phyloP scores from a whole-genome alignment of 441 rosid genomes.

The Francoa sonchifolia region DNA sequence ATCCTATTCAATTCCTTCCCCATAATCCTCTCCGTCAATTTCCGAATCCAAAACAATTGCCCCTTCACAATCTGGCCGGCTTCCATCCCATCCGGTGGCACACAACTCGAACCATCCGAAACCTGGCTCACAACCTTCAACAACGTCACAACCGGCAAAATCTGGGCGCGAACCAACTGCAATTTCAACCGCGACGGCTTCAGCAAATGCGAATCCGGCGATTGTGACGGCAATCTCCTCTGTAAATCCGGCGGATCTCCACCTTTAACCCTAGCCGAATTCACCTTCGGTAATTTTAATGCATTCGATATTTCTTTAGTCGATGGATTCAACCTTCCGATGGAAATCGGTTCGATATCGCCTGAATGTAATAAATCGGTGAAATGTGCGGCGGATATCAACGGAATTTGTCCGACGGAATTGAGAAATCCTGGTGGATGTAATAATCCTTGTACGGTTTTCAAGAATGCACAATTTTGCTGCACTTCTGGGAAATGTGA shows the following conservation, averaged over 20 bases:
- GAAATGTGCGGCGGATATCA: slow-evolving; percentile 5
- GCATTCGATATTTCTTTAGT: slow-evolving; percentile 10
- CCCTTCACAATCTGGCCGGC: slow-evolving; percentile 14
- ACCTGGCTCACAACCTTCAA: background rate
- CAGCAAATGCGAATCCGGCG: slow-evolving; percentile 8
- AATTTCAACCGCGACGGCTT: background rate
- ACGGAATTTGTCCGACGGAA: slow-evolving; percentile 5
- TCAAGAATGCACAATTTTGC: slow-evolving; percentile 4
- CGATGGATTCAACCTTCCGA: slow-evolving; percentile 15
- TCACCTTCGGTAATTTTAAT: background rate
- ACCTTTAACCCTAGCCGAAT: slow-evolving; percentile 10
- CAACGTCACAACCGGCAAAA: background rate
- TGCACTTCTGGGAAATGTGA: slow-evolving; percentile 11
- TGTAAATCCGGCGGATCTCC: background rate
- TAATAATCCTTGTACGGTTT: slow-evolving; percentile 8
- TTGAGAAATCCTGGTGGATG: slow-evolving; percentile 8
- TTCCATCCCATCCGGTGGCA: slow-evolving; percentile 2
- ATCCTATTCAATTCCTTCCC: background rate
- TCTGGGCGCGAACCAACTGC: slow-evolving; percentile 15
- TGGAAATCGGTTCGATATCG: slow-evolving; percentile 12
- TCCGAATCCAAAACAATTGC: slow-evolving; percentile 9
- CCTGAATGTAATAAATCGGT: slow-evolving; percentile 1
- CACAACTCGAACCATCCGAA: background rate
- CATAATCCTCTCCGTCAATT: background rate
- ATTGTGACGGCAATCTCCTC: slow-evolving; percentile 6